Evolutionary conservation across 768 basidiomycete genomes (phyloP), one percentile per base, ranked within the genome.

Genomic region (Suillus placidus): DNA sequence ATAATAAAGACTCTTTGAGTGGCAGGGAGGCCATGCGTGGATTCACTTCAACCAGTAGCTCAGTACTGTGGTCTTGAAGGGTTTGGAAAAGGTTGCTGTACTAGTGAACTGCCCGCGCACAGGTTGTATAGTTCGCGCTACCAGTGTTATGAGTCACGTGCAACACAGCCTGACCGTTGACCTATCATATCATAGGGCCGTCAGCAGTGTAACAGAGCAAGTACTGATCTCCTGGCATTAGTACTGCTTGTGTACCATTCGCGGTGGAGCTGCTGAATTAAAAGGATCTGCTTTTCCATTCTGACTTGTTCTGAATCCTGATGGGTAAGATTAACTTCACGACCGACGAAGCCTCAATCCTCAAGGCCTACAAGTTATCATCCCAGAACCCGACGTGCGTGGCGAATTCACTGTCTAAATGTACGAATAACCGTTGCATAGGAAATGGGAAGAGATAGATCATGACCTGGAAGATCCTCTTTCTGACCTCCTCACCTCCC

Each of bases 381-480:
- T 88, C 87, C 26, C 80, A 94, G 49, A 80, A 85, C 45, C 95
- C 96, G 42, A 87, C 82, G 92, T 94, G 83, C 71, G 71, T 66
- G n/a, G 62, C 47, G 47, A 64, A 16, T 43, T 30, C 12, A 18
- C 26, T 42, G 10, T 20, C 18, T 42, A 7, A 30, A 18, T 40
- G 26, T 10, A 60, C 58, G 3, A 60, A 32, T 60, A 26, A 60
- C 40, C 6, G 10, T 60, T 23, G 30, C 40, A 43, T 56, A 94
- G 94, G 69, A 83, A 88, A 78, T 97, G 95, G 95, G 94, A 97
- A 76, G 91, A 94, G 61, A 83, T 94, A 3, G 91, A 95, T 73
- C 88, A 95, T 78, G 94, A 96, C 65, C 78, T 88, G 23, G 91
- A 91, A 71, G 90, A 92, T 68, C 86, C 91, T 0, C 77, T 92